These are phyloP conservation scores for Panicum virgatum DNA, from an alignment of 202 grass and related monocot species.

Conservation along the genomic window DNA sequence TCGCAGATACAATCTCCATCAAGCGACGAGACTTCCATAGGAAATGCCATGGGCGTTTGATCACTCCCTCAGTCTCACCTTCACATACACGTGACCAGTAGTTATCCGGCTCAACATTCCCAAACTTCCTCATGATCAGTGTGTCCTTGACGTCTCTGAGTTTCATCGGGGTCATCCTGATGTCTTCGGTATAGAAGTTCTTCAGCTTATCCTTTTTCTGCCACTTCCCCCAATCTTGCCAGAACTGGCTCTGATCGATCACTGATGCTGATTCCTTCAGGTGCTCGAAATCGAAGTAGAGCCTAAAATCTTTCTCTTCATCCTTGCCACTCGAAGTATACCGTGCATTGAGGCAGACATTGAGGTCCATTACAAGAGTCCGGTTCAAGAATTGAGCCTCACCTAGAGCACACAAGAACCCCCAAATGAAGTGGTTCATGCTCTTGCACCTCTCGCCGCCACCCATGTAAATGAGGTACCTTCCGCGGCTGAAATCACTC, in stretches of 20 bases:
- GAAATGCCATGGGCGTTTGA: slow-evolving; percentile 87
- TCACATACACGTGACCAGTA: slow-evolving; percentile 91
- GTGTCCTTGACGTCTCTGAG: slow-evolving; percentile 69
- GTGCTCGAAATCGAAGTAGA: slow-evolving; percentile 96
- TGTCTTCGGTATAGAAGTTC: slow-evolving; percentile 76
- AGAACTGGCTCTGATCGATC: slow-evolving; percentile 80
- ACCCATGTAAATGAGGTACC: slow-evolving; percentile 78
- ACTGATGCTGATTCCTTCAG: slow-evolving; percentile 71
- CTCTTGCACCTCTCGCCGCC: slow-evolving; percentile 90
- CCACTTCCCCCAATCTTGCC: slow-evolving; percentile 84
- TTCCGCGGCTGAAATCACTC: slow-evolving; percentile 60
- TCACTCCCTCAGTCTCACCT: slow-evolving; percentile 75
- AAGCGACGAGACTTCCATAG: slow-evolving; percentile 85
- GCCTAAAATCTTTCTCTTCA: slow-evolving; percentile 79
- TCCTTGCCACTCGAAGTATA: slow-evolving; percentile 69
- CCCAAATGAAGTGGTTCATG: slow-evolving; percentile 96
- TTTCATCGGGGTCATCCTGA: slow-evolving; percentile 86
- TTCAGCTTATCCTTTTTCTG: slow-evolving; percentile 70
- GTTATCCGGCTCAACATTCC: slow-evolving; percentile 76
- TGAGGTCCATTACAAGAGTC: slow-evolving; percentile 86
- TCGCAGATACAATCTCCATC: slow-evolving; percentile 92
- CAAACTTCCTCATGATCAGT: slow-evolving; percentile 89
- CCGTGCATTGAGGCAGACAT: slow-evolving; percentile 66
- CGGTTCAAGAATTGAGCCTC: slow-evolving; percentile 88
- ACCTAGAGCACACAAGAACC: slow-evolving; percentile 82